Evolutionary conservation across 192 early-diverging fungal genomes (phyloP).

Genomic region (Coemansia umbellata): DNA sequence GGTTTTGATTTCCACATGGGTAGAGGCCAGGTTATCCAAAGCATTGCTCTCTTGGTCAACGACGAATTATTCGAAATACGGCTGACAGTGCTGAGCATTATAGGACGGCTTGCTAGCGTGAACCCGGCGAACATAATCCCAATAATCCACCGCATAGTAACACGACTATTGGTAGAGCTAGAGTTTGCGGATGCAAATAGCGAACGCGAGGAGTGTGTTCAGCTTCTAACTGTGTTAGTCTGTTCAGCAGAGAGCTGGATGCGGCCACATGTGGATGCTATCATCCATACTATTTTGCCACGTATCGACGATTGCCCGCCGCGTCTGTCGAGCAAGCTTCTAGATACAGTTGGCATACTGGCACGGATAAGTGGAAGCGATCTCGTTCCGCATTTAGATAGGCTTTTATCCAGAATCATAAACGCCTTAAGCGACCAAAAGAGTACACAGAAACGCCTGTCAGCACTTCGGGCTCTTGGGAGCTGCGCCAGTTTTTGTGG

Average conservation of each 20-base stretch:
- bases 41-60: slow-evolving; percentile 82
- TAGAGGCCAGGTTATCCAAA: slow-evolving; percentile 86
- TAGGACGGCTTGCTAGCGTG: slow-evolving; percentile 78
- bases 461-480: slow-evolving; percentile 81
- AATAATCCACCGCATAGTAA: slow-evolving; percentile 76
- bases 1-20: slow-evolving; percentile 87
- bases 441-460: slow-evolving; percentile 76
- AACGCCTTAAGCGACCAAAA: slow-evolving; percentile 87
- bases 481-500: slow-evolving; percentile 83
- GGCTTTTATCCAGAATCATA: slow-evolving; percentile 81
- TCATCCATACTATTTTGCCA: slow-evolving; percentile 79
- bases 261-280: slow-evolving; percentile 86
- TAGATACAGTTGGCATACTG: slow-evolving; percentile 68
- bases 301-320: slow-evolving; percentile 74
- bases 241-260: slow-evolving; percentile 74
- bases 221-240: slow-evolving; percentile 72
- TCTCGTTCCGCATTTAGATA: slow-evolving; percentile 73
- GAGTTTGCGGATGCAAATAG: slow-evolving; percentile 73
- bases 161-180: slow-evolving; percentile 85
- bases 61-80: slow-evolving; percentile 89
- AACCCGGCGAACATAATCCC: slow-evolving; percentile 95
- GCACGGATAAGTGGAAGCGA: slow-evolving; percentile 80
- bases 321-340: slow-evolving; percentile 53
- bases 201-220: slow-evolving; percentile 38
- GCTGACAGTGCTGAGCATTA: slow-evolving; percentile 74